phyloP scores from a whole-genome alignment of 805 yeast species.

The Starmerella asiatica region DNA sequence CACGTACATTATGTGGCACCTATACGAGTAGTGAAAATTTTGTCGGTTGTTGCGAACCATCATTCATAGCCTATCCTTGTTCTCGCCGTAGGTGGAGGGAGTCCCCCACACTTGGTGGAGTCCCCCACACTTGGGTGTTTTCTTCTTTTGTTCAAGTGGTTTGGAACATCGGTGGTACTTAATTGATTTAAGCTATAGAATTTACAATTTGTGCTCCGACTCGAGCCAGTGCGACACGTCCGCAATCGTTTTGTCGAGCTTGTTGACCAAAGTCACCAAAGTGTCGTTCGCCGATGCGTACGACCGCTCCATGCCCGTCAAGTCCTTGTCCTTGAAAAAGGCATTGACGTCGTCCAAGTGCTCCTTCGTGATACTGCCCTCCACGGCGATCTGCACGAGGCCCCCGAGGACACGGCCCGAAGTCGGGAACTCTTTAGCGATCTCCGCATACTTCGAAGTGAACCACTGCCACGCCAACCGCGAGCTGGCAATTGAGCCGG shows the following conservation, averaged over 20 bases:
- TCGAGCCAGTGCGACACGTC: background rate
- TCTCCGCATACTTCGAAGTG: constrained; percentile 54
- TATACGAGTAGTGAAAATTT: no score
- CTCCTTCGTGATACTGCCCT: constrained; percentile 45
- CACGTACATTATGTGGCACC: no score
- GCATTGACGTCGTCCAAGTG: constrained; percentile 40
- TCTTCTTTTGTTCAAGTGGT: no score
- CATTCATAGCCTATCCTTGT: no score
- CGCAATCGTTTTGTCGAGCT: background rate
- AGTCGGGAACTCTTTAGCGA: constrained; percentile 61
- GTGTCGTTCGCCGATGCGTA: background rate
- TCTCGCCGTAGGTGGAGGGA: no score
- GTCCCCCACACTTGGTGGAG: no score
- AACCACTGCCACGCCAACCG: constrained; percentile 64
- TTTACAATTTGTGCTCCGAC: background rate
- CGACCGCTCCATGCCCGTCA: constrained; percentile 42
- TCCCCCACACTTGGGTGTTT: no score
- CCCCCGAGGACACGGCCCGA: constrained; percentile 67
- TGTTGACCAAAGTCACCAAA: background rate
- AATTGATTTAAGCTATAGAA: background rate
- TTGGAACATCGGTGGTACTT: no score
- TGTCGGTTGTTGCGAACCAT: no score
- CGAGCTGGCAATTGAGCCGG: constrained; percentile 18
- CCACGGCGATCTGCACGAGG: constrained; percentile 49
- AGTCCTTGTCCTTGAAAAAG: constrained; percentile 37